Conservation (phyloP, 768 basidiomycete species). For the Dendrothele bispora region DNA sequence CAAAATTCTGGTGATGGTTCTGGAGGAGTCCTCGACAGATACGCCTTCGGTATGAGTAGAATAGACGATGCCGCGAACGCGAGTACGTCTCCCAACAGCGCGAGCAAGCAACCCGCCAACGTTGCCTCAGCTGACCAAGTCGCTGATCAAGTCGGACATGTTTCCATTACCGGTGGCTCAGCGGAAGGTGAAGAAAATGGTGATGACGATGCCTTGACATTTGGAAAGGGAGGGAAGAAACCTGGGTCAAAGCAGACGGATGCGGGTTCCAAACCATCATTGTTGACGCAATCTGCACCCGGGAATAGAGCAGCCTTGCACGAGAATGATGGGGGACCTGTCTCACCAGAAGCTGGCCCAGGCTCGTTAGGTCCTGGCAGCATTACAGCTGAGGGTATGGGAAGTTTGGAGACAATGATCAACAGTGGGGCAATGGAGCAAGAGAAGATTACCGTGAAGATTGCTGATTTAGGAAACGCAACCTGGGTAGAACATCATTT, state of each 20-base stretch:
- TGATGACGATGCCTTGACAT: conserved; percentile 20
- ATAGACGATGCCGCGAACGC: conserved; percentile 51
- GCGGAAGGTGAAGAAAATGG: conserved; percentile 27
- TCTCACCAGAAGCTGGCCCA: conserved; percentile 7
- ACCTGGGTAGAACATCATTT: conserved; percentile 96
- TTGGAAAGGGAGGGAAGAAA: not conserved
- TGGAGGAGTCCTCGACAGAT: conserved; percentile 65
- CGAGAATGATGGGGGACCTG: conserved; percentile 11
- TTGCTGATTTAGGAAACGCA: conserved; percentile 96
- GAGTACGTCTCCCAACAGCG: conserved; percentile 9
- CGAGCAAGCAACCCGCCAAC: not conserved
- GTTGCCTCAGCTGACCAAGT: conserved; percentile 23
- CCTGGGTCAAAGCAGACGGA: conserved; percentile 16
- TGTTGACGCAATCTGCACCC: conserved; percentile 57
- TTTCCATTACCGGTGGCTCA: conserved; percentile 36
- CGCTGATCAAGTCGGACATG: conserved; percentile 51
- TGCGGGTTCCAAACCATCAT: conserved; percentile 49
- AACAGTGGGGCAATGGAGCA: conserved; percentile 20
- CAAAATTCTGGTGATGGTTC: not conserved
- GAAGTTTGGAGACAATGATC: conserved; percentile 19
- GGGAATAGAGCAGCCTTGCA: conserved; percentile 11
- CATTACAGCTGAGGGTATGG: conserved; percentile 27
- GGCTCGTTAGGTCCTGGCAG: conserved; percentile 3
- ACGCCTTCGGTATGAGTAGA: conserved; percentile 90
- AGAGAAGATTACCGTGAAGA: conserved; percentile 94